phyloP scores from a whole-genome alignment of 2,329 filamentous ascomycete species.

The Lanzia echinophila region DNA sequence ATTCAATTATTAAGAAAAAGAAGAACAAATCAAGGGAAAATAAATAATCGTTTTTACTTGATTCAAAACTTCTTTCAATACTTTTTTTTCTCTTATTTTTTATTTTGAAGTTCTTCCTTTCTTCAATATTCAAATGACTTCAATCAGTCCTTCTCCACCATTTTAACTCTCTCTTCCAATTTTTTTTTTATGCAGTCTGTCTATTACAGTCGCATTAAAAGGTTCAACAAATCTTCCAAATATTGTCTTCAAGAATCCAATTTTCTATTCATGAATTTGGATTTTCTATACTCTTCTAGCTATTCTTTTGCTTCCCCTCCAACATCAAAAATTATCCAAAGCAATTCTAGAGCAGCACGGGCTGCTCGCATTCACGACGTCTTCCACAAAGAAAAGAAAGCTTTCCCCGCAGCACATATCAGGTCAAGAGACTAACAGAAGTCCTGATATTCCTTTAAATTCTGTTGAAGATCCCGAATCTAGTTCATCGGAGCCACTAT shows the following conservation, averaged over 20 bases:
- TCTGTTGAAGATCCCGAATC: conserved; percentile 35
- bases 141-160: background rate
- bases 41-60: too few relatives aligned
- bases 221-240: background rate
- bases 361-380: conserved; percentile 67
- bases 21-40: too few relatives aligned
- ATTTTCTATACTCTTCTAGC: background rate
- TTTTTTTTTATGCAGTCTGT: background rate
- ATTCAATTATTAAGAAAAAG: too few relatives aligned
- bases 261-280: background rate
- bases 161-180: background rate
- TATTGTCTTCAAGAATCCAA: background rate
- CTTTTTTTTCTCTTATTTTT: too few relatives aligned
- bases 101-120: background rate
- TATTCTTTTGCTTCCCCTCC: background rate
- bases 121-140: background rate
- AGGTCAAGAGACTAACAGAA: conserved; percentile 19
- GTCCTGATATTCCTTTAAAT: conserved; percentile 26
- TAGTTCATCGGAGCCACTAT: conserved; percentile 41
- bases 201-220: background rate
- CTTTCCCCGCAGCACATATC: conserved; percentile 38
- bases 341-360: conserved; percentile 30
- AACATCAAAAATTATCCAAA: conserved; percentile 11
- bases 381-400: conserved; percentile 69
- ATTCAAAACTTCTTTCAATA: too few relatives aligned